These are phyloP conservation scores for Coleophoma crateriformis DNA, from an alignment of 2,329 filamentous ascomycete genomes.

Conservation along the genomic window DNA sequence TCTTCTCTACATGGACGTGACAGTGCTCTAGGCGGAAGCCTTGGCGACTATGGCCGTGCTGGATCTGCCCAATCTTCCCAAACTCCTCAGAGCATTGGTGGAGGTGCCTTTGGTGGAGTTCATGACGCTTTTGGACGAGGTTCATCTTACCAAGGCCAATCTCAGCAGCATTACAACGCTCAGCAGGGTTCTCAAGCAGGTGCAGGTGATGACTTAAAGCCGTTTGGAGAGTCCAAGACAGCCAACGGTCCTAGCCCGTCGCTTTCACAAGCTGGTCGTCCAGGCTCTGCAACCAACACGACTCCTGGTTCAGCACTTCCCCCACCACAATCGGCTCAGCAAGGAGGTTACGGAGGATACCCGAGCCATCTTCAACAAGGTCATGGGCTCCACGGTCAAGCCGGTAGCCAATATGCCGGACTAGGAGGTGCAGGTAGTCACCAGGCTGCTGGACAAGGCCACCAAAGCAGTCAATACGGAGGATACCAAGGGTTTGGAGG, in stretches of 20 bases:
- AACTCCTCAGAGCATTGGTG: conserved; percentile 24
- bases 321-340: conserved; percentile 27
- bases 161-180: conserved; percentile 23
- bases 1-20: conserved; percentile 29
- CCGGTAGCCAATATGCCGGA: conserved; percentile 26
- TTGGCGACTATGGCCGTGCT: conserved; percentile 28
- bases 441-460: conserved; percentile 34
- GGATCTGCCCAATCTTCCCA: conserved; percentile 26
- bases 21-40: conserved; percentile 22
- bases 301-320: conserved; percentile 23
- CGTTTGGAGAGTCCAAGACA: conserved; percentile 28
- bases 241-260: conserved; percentile 28
- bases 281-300: conserved; percentile 29
- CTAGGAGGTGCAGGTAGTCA: conserved; percentile 44
- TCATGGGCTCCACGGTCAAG: conserved; percentile 28
- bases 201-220: conserved; percentile 28
- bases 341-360: conserved; percentile 27
- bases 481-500: conserved; percentile 39
- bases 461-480: conserved; percentile 34
- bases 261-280: conserved; percentile 26
- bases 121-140: conserved; percentile 28
- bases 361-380: conserved; percentile 25
- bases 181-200: conserved; percentile 24
- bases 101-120: conserved; percentile 21
- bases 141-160: conserved; percentile 27